Conservation (phyloP, 1,284 basidiomycete species). For the Austropuccinia psidii region DNA sequence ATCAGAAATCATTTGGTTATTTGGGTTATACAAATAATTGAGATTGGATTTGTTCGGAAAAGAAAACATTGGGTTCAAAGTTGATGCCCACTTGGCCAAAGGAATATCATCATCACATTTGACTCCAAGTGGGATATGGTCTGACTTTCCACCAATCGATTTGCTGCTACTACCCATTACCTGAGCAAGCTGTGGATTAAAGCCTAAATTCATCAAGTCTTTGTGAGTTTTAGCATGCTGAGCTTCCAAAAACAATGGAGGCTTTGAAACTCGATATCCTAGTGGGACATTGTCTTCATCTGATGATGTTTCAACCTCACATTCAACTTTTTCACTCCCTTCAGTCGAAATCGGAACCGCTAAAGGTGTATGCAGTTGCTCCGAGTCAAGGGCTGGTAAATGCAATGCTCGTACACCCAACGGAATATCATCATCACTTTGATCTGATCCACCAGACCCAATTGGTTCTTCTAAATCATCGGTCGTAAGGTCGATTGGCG, state of each 20-base stretch:
- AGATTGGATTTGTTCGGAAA: background rate
- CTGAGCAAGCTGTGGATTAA: background rate
- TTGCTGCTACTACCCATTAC: background rate
- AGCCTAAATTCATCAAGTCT: background rate
- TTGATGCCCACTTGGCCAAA: background rate
- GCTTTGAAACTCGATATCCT: slow-evolving; percentile 14
- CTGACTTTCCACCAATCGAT: slow-evolving; percentile 17
- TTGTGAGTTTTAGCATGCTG: no score
- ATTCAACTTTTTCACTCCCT: background rate
- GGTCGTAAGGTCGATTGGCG: slow-evolving; percentile 31
- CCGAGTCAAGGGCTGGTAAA: background rate
- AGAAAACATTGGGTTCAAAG: slow-evolving; percentile 8
- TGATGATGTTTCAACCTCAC: background rate
- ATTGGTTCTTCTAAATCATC: slow-evolving; percentile 21
- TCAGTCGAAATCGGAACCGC: background rate
- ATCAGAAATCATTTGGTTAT: background rate
- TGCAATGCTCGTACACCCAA: slow-evolving; percentile 22
- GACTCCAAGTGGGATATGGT: slow-evolving; percentile 16
- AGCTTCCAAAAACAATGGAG: background rate
- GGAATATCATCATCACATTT: background rate
- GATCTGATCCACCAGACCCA: slow-evolving; percentile 15
- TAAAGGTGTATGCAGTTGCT: background rate
- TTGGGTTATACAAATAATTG: slow-evolving; percentile 1
- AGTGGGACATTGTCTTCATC: slow-evolving; percentile 28
- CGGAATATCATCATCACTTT: slow-evolving; percentile 27